A percentile compares a stretch with the other conserved stretches of the same genome.
These are phyloP conservation scores for Leishmania guyanensis DNA, from an alignment of 208 protist species.

Conservation along the genomic window DNA sequence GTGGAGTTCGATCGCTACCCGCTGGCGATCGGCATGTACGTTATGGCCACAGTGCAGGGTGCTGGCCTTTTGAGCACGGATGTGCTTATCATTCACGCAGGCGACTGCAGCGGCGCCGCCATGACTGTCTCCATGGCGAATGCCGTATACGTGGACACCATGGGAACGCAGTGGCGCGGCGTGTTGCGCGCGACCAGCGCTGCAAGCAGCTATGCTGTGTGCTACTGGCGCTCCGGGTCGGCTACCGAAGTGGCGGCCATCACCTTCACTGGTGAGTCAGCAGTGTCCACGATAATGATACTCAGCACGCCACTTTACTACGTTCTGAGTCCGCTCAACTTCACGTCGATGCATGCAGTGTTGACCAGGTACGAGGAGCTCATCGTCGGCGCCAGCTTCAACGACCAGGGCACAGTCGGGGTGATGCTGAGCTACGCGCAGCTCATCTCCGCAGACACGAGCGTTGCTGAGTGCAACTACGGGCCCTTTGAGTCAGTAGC, in stretches of 20 bases:
- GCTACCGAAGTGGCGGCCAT: slow-evolving; percentile 71
- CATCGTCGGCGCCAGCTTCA: slow-evolving; percentile 63
- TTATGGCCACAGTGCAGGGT: slow-evolving; percentile 80
- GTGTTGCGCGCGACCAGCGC: slow-evolving; percentile 68
- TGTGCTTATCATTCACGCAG: slow-evolving; percentile 45
- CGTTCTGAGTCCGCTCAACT: slow-evolving; percentile 52
- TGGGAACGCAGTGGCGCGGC: slow-evolving; percentile 60
- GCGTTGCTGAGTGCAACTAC: slow-evolving; percentile 82
- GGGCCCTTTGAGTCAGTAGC: slow-evolving; percentile 50
- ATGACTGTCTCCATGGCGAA: slow-evolving; percentile 42
- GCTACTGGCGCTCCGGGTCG: slow-evolving; percentile 62
- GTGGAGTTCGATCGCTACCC: slow-evolving; percentile 72
- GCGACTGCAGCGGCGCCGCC: slow-evolving; percentile 41
- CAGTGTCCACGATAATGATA: slow-evolving; percentile 42
- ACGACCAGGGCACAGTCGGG: slow-evolving; percentile 5
- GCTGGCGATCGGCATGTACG: slow-evolving; percentile 73
- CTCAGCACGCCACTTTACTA: slow-evolving; percentile 66
- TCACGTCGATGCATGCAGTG: slow-evolving; percentile 37
- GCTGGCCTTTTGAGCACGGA: slow-evolving; percentile 45
- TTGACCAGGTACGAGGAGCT: slow-evolving; percentile 75
- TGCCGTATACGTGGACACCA: slow-evolving; percentile 25
- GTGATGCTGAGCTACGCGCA: slow-evolving; percentile 31
- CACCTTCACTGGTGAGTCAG: slow-evolving; percentile 32
- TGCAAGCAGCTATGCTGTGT: slow-evolving; percentile 52
- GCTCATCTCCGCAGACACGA: slow-evolving; percentile 48